Evolutionary conservation across 305 asterid species (phyloP), one percentile per base, ranked within the genome.

Genomic region (Fraxinus greggii): DNA sequence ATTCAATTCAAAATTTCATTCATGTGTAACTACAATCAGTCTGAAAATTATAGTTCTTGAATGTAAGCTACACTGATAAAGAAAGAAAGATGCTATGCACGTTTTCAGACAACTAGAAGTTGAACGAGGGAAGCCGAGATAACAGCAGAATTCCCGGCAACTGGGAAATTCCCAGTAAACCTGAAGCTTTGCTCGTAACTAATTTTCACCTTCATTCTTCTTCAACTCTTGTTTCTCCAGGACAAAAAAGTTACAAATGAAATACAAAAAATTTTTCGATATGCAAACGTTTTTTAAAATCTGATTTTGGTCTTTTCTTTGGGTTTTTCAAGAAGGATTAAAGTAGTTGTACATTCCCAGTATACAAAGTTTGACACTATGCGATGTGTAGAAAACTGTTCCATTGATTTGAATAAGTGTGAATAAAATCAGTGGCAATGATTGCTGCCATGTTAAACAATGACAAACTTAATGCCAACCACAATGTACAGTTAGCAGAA

Each of bases 11-110:
- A 65, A 10, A 3, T 65, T 65, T 26, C 73, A 65, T 26, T 65
- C 35, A 8, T 63, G 73, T 13, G 7, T 24, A 65, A 65, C 73
- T 65, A 24, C 73, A 28, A 10, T 65, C 73, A 65, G 31, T 63
- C 72, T 10, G 61, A 54, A 83, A 72, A 83, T 69, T 26, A 75
- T 45, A 10, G 77, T 78, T 78, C 7, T 26, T 5, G 29, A 19
- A 61, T 72, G 67, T 78, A 77, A 75, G 80, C 75, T 78, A 69
- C 40, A 67, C 24, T 42, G 15, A 17, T 72, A 56, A 40, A 45
- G 4, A 38, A 9, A 61, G 54, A 72, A 15, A 4, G 28, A 24
- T 33, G 19, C 1, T 10, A 21, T 45, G 81, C 19, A 63, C 51
- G 2, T 26, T 7, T 32, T 10, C 32, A 42, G 54, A 33, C 21